phyloP scores from a whole-genome alignment of 768 basidiomycete genomes.

The Suillus decipiens region DNA sequence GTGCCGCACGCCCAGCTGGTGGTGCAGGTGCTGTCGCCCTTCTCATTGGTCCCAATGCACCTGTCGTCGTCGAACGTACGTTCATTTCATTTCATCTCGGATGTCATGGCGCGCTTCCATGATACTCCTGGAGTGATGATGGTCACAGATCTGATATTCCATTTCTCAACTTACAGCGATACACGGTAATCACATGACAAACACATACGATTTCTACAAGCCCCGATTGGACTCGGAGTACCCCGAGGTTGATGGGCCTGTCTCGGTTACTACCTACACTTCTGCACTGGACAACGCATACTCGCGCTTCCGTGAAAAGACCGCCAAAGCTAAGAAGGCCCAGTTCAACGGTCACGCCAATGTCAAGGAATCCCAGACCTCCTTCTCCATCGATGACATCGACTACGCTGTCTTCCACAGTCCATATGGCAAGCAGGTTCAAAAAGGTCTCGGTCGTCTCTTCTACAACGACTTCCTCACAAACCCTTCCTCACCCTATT shows the following conservation, averaged over 20 bases:
- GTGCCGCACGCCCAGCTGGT: conserved; percentile 91
- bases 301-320: conserved; percentile 79
- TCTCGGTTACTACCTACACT: conserved; percentile 94
- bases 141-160: conserved; percentile 11
- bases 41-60: conserved; percentile 95
- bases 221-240: conserved; percentile 93
- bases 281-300: conserved; percentile 92
- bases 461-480: conserved; percentile 91
- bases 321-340: conserved; percentile 61
- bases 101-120: conserved; percentile 33
- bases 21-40: conserved; percentile 96
- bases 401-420: conserved; percentile 97
- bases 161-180: conserved; percentile 56
- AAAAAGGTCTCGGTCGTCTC: conserved; percentile 94
- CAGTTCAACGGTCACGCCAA: conserved; percentile 37
- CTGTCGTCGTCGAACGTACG: conserved; percentile 93
- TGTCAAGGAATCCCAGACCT: conserved; percentile 41
- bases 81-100: conserved; percentile 41
- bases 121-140: conserved; percentile 11
- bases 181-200: conserved; percentile 96
- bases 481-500: conserved; percentile 67
- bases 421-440: conserved; percentile 98
- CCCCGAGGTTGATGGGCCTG: conserved; percentile 96
- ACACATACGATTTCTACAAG: conserved; percentile 99
- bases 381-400: conserved; percentile 78